These are phyloP conservation scores for Lodderomyces margitis DNA, from an alignment of 1,139 yeast species.

Conservation along the genomic window DNA sequence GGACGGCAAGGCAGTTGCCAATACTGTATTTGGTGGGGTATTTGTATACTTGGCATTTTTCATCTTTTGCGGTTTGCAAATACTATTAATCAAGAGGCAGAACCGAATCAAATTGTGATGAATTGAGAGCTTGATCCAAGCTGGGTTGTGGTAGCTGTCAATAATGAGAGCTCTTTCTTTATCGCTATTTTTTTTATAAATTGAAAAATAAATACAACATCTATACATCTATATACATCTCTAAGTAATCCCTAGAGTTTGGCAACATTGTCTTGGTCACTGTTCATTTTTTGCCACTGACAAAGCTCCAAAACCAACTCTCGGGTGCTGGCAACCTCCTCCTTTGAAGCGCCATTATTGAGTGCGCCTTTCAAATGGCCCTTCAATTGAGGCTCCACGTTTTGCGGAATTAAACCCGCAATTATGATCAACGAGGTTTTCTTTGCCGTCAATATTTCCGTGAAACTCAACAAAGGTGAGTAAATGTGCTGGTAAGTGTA, in stretches of 20 bases:
- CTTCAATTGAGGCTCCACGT: conserved; percentile 87
- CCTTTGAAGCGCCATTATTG: conserved; percentile 70
- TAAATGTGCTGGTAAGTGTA: conserved; percentile 76
- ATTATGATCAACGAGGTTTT: conserved; percentile 79
- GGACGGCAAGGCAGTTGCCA: conserved; percentile 91
- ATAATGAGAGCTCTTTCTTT: conserved; percentile 4
- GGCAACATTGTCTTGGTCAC: conserved; percentile 62
- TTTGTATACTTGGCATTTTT: conserved; percentile 77
- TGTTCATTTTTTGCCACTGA: conserved; percentile 60
- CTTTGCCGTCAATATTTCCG: conserved; percentile 57
- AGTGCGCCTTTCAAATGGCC: conserved; percentile 87
- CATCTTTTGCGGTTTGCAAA: conserved; percentile 86
- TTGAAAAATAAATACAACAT: too few relatives aligned
- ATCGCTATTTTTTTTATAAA: too few relatives aligned
- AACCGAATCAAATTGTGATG: conserved; percentile 45
- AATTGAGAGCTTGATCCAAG: neutral
- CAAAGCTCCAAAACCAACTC: conserved; percentile 63
- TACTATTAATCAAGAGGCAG: conserved; percentile 59
- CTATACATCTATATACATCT: too few relatives aligned
- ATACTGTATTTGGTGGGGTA: conserved; percentile 87
- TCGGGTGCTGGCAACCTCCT: conserved; percentile 61
- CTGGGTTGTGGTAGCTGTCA: too few relatives aligned
- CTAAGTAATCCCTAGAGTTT: conserved; percentile 42
- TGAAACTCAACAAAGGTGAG: conserved; percentile 70
- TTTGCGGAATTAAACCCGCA: conserved; percentile 84